Evolutionary conservation across 495 filamentous ascomycete species (phyloP).

Genomic region (Letharia lupina): DNA sequence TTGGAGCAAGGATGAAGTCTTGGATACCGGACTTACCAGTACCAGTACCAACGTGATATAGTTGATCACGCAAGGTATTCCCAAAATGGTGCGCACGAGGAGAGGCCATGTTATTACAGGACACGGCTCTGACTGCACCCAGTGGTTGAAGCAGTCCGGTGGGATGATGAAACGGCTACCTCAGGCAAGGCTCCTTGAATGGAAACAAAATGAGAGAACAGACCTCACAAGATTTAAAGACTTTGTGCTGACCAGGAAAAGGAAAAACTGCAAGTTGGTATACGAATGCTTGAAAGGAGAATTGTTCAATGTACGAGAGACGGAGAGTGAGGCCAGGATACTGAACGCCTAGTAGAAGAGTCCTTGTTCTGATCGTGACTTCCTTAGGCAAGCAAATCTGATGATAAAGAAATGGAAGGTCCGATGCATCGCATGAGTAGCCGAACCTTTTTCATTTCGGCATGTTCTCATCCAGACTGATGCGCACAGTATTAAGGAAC

Average conservation of each 20-base stretch:
- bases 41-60: not conserved
- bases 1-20: not conserved
- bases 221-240: not conserved
- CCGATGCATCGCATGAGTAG: not conserved
- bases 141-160: not conserved
- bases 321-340: not conserved
- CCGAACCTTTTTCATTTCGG: not conserved
- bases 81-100: not conserved
- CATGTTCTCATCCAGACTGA: not conserved
- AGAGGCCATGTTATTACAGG: not conserved
- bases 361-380: not conserved
- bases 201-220: not conserved
- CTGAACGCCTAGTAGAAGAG: not conserved
- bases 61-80: not conserved
- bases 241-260: not conserved
- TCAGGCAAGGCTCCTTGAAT: not conserved
- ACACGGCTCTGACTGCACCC: not conserved
- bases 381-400: not conserved
- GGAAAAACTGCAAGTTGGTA: conserved; percentile 11
- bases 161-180: not conserved
- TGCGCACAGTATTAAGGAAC: not conserved
- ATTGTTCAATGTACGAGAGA: not conserved
- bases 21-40: not conserved
- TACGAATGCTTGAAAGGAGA: conserved; percentile 2
- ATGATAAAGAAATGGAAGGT: not conserved